Conservation (phyloP, 805 yeast genomes). For the Schizosaccharomyces pombe region DNA sequence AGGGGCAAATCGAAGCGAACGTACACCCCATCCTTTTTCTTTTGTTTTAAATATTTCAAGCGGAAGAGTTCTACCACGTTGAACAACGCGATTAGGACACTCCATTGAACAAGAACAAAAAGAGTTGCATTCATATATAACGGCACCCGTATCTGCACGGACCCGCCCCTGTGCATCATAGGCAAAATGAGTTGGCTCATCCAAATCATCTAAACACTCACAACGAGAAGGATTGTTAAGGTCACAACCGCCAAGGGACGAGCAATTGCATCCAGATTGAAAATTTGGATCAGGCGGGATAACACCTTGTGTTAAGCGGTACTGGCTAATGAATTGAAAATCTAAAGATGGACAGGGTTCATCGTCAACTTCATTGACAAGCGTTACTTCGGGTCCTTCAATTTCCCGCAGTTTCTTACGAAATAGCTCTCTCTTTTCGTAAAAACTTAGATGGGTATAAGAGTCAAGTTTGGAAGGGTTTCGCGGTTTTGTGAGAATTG, state of each 20-base stretch:
- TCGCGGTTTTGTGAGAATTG: background rate
- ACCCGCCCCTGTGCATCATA: conserved; percentile 3
- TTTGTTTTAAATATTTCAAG: conserved; percentile 7
- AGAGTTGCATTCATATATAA: conserved; percentile 7
- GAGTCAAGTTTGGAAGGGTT: background rate
- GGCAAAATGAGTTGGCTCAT: conserved; percentile 2
- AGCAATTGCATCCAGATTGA: background rate
- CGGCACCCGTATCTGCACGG: conserved; percentile 1
- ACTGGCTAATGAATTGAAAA: background rate
- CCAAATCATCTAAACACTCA: conserved; percentile 2
- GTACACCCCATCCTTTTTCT: conserved; percentile 10
- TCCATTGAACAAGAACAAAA: conserved; percentile 6
- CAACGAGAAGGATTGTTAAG: background rate
- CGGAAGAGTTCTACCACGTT: conserved; percentile 7
- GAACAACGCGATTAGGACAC: conserved; percentile 8
- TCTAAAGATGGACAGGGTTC: conserved; percentile 3
- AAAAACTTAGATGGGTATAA: background rate
- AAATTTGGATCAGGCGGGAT: background rate
- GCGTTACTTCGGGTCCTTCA: conserved; percentile 1
- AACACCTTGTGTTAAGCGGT: background rate
- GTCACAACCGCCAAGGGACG: conserved; percentile 1
- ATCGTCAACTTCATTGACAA: conserved; percentile 6
- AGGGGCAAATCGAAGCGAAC: conserved; percentile 6
- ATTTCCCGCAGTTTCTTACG: background rate
- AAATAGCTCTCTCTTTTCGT: conserved; percentile 1